A percentile compares a stretch with the other conserved stretches of the same genome.
These are phyloP conservation scores for Raphanus sativus DNA, from an alignment of 345 rosid species.

Conservation along the genomic window DNA sequence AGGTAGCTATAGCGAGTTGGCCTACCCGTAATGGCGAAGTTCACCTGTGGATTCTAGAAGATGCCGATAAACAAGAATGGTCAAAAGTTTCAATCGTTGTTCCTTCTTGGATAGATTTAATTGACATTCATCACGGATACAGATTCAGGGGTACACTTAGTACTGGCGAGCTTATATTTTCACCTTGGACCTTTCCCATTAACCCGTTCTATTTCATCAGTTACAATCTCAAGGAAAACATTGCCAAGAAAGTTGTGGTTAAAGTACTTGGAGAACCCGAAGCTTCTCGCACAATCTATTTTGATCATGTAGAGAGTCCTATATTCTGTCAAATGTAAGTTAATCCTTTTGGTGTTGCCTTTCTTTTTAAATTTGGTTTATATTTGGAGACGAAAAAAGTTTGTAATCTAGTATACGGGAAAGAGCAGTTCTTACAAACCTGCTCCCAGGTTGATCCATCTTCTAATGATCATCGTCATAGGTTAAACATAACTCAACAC, in stretches of 20 bases:
- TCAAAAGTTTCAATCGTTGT: not conserved
- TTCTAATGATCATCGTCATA: not conserved
- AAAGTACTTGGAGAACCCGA: not conserved
- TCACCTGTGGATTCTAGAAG: not conserved
- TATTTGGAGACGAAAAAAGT: not conserved
- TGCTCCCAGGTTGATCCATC: constrained; percentile 6
- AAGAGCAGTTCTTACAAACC: not conserved
- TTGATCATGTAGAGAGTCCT: not conserved
- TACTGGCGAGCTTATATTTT: not conserved
- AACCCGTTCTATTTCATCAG: not conserved
- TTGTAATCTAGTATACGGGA: no score
- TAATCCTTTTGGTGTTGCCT: not conserved
- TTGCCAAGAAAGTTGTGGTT: not conserved
- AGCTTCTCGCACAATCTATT: not conserved
- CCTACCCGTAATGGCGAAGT: not conserved
- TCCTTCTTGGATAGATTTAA: not conserved
- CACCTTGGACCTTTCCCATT: not conserved
- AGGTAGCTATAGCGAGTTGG: not conserved
- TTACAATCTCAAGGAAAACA: not conserved
- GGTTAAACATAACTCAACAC: not conserved
- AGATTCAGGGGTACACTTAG: not conserved
- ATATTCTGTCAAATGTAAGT: not conserved
- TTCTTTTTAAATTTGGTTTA: not conserved
- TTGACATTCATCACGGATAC: not conserved
- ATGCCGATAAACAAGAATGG: not conserved